Conservation (phyloP, 352 stramenopile species). For the Phytophthora sp. region DNA sequence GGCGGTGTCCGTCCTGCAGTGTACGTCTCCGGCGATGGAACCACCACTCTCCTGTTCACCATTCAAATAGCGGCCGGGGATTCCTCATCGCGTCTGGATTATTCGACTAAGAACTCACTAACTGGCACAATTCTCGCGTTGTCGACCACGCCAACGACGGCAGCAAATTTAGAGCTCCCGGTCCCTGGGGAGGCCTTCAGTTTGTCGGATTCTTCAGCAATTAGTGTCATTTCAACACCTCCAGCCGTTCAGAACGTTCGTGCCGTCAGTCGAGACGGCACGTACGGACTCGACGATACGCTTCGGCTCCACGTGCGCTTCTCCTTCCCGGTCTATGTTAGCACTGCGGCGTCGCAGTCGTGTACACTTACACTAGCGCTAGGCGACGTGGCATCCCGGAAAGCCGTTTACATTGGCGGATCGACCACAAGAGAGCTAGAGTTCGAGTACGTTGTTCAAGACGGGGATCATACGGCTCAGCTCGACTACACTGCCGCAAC, state of each 20-base stretch:
- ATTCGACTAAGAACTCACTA: conserved; percentile 41
- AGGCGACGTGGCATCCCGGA: conserved; percentile 37
- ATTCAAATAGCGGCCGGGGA: conserved; percentile 48
- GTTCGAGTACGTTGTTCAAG: conserved; percentile 63
- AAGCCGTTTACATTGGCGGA: conserved; percentile 56
- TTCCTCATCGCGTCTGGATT: conserved; percentile 41
- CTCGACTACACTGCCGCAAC: conserved; percentile 58
- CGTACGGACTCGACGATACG: conserved; percentile 49
- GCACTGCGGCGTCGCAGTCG: conserved; percentile 10
- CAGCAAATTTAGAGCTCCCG: conserved; percentile 43
- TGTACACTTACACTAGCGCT: conserved; percentile 56
- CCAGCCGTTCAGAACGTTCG: conserved; percentile 46
- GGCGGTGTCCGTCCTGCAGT: conserved; percentile 26
- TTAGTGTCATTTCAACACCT: conserved; percentile 48
- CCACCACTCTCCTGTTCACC: conserved; percentile 46
- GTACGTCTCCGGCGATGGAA: conserved; percentile 57
- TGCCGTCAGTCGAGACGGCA: conserved; percentile 43
- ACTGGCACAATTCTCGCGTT: conserved; percentile 48
- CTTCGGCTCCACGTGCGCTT: conserved; percentile 55
- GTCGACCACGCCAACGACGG: conserved; percentile 47
- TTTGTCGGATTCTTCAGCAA: conserved; percentile 41
- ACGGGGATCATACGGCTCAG: conserved; percentile 48
- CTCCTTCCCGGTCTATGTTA: conserved; percentile 59
- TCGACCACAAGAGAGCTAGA: conserved; percentile 49
- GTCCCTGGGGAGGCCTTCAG: conserved; percentile 39